Percentiles rank a stretch among this genome's conserved stretches.
phyloP scores from a whole-genome alignment of 2,329 filamentous ascomycete species.

The Macrophomina tecta region DNA sequence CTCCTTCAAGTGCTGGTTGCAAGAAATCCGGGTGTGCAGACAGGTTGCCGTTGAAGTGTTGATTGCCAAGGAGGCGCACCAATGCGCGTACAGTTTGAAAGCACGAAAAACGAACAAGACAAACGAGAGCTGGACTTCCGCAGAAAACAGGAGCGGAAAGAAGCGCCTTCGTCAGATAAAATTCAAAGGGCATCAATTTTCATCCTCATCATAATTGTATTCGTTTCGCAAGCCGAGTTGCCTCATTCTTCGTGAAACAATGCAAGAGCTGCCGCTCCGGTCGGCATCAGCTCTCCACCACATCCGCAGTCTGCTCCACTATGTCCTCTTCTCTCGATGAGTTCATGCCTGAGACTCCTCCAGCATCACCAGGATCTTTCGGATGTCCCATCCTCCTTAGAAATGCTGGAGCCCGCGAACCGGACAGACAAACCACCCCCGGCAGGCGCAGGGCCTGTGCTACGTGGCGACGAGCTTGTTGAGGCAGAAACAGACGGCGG shows the following conservation, averaged over 20 bases:
- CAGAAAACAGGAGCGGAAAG: too few species aligned
- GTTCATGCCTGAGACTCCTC: background rate
- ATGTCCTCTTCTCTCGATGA: background rate
- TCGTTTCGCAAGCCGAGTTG: background rate
- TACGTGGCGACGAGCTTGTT: background rate
- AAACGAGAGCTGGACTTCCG: too few species aligned
- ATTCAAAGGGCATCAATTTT: background rate
- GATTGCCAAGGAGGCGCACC: too few species aligned
- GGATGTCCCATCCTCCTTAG: background rate
- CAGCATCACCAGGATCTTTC: background rate
- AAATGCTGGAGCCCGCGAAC: background rate
- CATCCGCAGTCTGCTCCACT: background rate
- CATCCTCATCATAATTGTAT: background rate
- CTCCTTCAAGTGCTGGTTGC: too few species aligned
- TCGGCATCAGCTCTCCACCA: background rate
- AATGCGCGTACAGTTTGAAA: too few species aligned
- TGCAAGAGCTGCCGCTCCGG: background rate
- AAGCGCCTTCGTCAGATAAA: too few species aligned
- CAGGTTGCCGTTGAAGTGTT: too few species aligned
- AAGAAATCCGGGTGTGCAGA: too few species aligned
- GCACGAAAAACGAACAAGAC: too few species aligned
- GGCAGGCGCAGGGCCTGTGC: background rate
- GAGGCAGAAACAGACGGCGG: slow-evolving; percentile 4
- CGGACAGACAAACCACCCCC: background rate
- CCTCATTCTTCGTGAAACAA: background rate